phyloP scores from a whole-genome alignment of 352 stramenopile genomes.

The Stramenopiles sp. region DNA sequence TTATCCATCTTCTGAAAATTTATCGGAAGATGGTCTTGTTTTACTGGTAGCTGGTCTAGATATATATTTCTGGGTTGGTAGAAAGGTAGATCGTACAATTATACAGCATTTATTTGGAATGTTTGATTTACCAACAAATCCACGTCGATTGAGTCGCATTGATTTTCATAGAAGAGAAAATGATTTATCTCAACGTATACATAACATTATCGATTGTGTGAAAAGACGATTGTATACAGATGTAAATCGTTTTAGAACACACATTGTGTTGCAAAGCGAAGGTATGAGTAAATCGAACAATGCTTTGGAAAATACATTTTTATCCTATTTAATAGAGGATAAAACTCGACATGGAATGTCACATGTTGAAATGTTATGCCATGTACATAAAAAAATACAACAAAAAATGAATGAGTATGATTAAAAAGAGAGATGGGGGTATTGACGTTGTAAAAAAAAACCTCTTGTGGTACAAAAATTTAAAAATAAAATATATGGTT shows the following conservation, averaged over 20 bases:
- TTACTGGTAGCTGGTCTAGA: background rate
- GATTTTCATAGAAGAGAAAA: background rate
- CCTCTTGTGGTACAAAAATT: too few species aligned
- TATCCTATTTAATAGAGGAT: background rate
- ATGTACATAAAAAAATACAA: slow-evolving; percentile 1
- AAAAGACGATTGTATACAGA: background rate
- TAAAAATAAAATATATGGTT: too few species aligned
- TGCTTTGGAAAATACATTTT: background rate
- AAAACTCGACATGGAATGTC: background rate
- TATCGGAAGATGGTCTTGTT: background rate
- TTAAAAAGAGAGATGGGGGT: too few species aligned
- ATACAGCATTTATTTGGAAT: background rate
- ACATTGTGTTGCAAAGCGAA: background rate
- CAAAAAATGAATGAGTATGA: background rate
- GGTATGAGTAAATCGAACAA: background rate
- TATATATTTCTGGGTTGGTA: background rate
- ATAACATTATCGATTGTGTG: background rate
- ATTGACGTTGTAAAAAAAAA: too few species aligned
- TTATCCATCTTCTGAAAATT: background rate
- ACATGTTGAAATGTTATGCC: background rate
- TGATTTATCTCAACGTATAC: background rate
- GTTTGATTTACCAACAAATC: background rate
- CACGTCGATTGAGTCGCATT: background rate
- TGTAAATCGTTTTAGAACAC: background rate
- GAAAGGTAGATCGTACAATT: background rate